Conservation (phyloP, 2,329 filamentous ascomycete species). For the Sporothrix schenckii region DNA sequence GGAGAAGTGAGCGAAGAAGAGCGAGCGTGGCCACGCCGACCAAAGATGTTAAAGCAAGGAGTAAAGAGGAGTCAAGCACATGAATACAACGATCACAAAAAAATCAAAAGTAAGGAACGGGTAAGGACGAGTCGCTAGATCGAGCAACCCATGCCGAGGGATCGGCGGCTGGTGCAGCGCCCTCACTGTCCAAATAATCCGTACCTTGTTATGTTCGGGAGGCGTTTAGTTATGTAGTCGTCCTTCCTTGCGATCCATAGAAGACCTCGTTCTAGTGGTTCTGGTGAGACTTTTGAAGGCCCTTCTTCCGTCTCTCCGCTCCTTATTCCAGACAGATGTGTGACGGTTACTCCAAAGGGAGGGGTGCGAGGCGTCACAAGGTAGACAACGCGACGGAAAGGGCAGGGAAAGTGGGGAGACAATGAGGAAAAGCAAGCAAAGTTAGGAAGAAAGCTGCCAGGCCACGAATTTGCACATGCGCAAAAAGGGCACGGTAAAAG, state of each 20-base stretch:
- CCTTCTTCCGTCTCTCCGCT: neutral
- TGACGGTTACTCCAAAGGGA: slow-evolving; percentile 13
- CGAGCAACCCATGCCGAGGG: slow-evolving; percentile 22
- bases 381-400: neutral
- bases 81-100: slow-evolving; percentile 19
- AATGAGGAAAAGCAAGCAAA: neutral
- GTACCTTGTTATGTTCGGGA: neutral
- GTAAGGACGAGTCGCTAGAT: neutral
- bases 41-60: slow-evolving; percentile 16
- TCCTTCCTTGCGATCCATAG: slow-evolving; percentile 4
- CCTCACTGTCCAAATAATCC: neutral
- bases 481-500: neutral
- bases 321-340: neutral
- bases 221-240: neutral
- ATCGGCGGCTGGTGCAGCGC: slow-evolving; percentile 14
- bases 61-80: slow-evolving; percentile 21
- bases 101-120: neutral
- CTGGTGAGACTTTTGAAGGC: neutral
- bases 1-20: neutral
- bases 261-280: neutral
- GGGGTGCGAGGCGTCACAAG: neutral
- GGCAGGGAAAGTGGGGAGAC: neutral
- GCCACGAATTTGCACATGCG: slow-evolving; percentile 3
- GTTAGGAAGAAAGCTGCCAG: neutral
- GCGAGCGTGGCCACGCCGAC: neutral